These are phyloP conservation scores for Curvularia lunata DNA, from an alignment of 2,329 filamentous ascomycete species.

Conservation along the genomic window DNA sequence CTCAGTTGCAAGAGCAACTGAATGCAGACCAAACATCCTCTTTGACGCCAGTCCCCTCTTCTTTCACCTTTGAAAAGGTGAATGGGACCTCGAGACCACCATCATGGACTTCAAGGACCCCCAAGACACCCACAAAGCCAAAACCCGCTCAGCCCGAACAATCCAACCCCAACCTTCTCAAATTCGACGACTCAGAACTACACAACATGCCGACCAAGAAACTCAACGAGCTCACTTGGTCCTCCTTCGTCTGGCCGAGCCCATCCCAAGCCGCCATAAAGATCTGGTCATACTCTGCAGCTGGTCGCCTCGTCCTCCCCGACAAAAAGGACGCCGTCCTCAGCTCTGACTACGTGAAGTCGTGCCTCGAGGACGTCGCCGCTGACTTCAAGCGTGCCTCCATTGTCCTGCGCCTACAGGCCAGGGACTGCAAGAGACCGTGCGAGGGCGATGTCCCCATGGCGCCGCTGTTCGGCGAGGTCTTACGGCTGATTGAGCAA, in stretches of 20 bases:
- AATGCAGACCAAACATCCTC: not conserved
- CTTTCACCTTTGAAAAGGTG: not conserved
- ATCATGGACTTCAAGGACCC: not conserved
- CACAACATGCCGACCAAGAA: not conserved
- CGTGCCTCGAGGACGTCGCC: not conserved
- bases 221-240: constrained; percentile 3
- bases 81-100: not conserved
- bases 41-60: not conserved
- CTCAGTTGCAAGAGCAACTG: not conserved
- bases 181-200: constrained; percentile 7
- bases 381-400: constrained; percentile 2
- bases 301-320: not conserved
- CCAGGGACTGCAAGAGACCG: not conserved
- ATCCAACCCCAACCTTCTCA: not conserved
- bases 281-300: not conserved
- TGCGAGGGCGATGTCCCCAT: not conserved
- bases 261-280: not conserved
- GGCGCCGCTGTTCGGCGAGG: constrained; percentile 8
- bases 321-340: not conserved
- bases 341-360: not conserved
- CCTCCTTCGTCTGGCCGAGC: constrained; percentile 8
- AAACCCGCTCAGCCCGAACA: not conserved
- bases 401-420: constrained; percentile 6
- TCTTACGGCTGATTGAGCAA: not conserved
- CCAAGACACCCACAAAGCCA: not conserved